phyloP scores from a whole-genome alignment of 2,329 filamentous ascomycete species.

The Pseudomassariella vexata region DNA sequence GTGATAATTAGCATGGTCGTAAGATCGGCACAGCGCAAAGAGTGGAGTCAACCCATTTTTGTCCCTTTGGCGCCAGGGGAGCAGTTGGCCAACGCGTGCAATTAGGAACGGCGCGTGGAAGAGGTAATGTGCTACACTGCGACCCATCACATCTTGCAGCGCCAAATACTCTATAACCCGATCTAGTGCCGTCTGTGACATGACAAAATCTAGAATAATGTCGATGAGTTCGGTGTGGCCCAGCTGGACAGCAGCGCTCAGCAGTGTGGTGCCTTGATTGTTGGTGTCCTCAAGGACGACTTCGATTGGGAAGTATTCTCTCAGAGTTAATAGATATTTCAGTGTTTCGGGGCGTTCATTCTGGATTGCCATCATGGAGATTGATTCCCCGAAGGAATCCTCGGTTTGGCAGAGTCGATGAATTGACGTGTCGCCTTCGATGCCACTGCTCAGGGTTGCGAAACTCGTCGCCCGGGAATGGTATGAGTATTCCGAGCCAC shows the following conservation, averaged over 20 bases:
- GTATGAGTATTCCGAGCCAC: slow-evolving; percentile 77
- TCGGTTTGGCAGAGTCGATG: slow-evolving; percentile 70
- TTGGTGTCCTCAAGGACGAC: slow-evolving; percentile 78
- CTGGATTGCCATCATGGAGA: slow-evolving; percentile 82
- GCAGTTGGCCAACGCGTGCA: slow-evolving; percentile 63
- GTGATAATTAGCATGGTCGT: slow-evolving; percentile 84
- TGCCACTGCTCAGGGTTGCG: slow-evolving; percentile 63
- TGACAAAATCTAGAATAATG: slow-evolving; percentile 66
- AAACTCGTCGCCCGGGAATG: slow-evolving; percentile 75
- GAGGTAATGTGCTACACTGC: slow-evolving; percentile 90
- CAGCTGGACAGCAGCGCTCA: slow-evolving; percentile 86
- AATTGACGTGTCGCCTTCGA: slow-evolving; percentile 83
- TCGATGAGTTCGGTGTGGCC: slow-evolving; percentile 71
- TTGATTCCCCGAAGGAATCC: slow-evolving; percentile 69
- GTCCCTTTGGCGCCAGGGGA: slow-evolving; percentile 88
- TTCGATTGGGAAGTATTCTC: slow-evolving; percentile 66
- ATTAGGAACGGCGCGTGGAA: slow-evolving; percentile 87
- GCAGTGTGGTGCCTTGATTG: slow-evolving; percentile 80
- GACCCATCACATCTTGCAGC: slow-evolving; percentile 75
- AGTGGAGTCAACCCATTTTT: slow-evolving; percentile 97
- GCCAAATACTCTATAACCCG: slow-evolving; percentile 64
- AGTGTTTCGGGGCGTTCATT: slow-evolving; percentile 66
- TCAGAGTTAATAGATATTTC: slow-evolving; percentile 71
- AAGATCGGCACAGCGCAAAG: slow-evolving; percentile 90
- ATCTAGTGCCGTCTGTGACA: slow-evolving; percentile 47